Evolutionary conservation across 345 rosid genomes (phyloP).

Genomic region (Microcos paniculata): DNA sequence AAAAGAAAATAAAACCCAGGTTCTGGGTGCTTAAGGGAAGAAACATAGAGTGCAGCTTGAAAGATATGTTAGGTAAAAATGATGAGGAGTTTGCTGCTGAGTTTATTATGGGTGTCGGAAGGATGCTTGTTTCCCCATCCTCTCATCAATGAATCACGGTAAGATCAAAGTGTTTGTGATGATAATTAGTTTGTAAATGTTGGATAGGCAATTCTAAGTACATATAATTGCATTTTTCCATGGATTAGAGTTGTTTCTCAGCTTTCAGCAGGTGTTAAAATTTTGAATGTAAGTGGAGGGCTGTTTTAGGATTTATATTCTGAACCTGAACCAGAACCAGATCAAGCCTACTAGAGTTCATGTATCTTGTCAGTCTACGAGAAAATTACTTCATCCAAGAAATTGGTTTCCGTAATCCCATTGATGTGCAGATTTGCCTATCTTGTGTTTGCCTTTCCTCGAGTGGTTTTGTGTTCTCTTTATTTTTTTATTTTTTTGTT

Average conservation of each 20-base stretch:
- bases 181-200: background rate
- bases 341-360: too few relatives aligned
- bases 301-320: too few relatives aligned
- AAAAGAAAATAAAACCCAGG: slow-evolving; percentile 85
- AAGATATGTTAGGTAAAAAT: slow-evolving; percentile 77
- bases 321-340: too few relatives aligned
- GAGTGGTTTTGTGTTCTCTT: too few relatives aligned
- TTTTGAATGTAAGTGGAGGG: too few relatives aligned
- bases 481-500: too few relatives aligned
- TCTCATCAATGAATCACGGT: background rate
- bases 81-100: slow-evolving; percentile 80
- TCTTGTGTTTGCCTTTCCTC: too few relatives aligned
- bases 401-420: too few relatives aligned
- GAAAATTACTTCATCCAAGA: too few relatives aligned
- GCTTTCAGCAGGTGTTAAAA: too few relatives aligned
- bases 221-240: background rate
- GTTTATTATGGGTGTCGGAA: slow-evolving; percentile 51
- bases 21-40: slow-evolving; percentile 62
- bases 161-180: background rate
- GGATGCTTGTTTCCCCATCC: slow-evolving; percentile 17
- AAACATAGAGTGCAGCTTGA: slow-evolving; percentile 60
- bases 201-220: background rate
- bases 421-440: too few relatives aligned
- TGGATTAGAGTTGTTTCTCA: background rate
- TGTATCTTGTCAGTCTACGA: too few relatives aligned